These are phyloP conservation scores for Sporodiniella umbellata DNA, from an alignment of 371 early-diverging fungal species.

Conservation along the genomic window DNA sequence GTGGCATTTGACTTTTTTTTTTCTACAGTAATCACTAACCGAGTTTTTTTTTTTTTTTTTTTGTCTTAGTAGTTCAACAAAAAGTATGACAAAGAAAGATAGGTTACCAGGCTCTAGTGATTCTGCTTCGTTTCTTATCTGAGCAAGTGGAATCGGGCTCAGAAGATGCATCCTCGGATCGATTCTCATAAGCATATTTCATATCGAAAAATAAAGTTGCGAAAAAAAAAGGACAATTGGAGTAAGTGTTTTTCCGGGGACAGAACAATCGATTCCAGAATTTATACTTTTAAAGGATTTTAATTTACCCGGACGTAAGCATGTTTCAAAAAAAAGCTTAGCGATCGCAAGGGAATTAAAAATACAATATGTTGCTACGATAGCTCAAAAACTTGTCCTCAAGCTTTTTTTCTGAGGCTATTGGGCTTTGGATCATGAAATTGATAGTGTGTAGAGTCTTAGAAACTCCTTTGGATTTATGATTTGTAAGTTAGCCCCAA, in stretches of 20 bases:
- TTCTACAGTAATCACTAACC: conserved; percentile 29
- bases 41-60: neutral
- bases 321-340: no score
- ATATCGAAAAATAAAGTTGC: neutral
- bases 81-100: no score
- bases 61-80: no score
- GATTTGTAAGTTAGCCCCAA: no score
- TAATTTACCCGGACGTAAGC: neutral
- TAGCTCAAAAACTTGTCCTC: no score
- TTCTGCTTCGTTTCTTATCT: conserved; percentile 32
- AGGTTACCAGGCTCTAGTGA: conserved; percentile 50
- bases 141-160: conserved; percentile 9
- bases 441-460: no score
- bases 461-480: no score
- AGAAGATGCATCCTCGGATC: conserved; percentile 1
- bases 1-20: conserved; percentile 32
- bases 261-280: no score
- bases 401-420: no score
- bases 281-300: neutral
- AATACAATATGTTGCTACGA: no score
- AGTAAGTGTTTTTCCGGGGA: neutral
- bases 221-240: neutral
- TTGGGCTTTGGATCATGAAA: no score
- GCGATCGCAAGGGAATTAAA: no score
- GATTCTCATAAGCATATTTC: neutral